phyloP scores from a whole-genome alignment of 73 alveolate genomes.

The Paraurostyla sp. region DNA sequence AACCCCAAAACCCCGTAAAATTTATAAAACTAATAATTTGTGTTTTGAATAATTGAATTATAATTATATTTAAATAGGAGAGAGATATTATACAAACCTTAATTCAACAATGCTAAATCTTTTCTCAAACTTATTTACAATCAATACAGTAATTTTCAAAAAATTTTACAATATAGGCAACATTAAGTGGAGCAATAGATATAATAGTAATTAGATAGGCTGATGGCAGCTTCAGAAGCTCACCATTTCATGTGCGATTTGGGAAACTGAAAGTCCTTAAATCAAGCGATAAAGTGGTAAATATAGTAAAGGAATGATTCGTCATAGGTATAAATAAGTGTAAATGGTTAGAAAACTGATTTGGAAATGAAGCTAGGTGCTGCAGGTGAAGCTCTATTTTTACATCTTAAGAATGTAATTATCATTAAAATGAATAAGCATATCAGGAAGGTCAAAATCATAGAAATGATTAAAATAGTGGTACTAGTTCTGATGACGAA shows the following conservation, averaged over 20 bases:
- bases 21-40: too few species aligned
- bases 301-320: neutral
- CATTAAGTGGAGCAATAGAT: conserved; percentile 96
- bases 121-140: conserved; percentile 28
- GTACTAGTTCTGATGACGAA: too few species aligned
- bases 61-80: too few species aligned
- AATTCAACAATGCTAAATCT: conserved; percentile 46
- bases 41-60: too few species aligned
- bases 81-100: too few species aligned
- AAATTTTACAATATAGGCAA: conserved; percentile 72
- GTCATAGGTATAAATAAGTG: conserved; percentile 65
- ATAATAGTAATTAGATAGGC: conserved; percentile 92
- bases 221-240: conserved; percentile 86
- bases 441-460: neutral
- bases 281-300: conserved; percentile 84
- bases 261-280: conserved; percentile 90
- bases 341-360: conserved; percentile 86
- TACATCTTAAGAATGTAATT: neutral
- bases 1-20: too few species aligned
- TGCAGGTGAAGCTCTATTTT: conserved; percentile 95
- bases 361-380: conserved; percentile 91
- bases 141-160: neutral
- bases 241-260: conserved; percentile 96
- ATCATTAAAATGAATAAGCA: neutral
- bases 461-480: neutral